These are phyloP conservation scores for Phytophthora quininea DNA, from an alignment of 352 stramenopile genomes.

Conservation along the genomic window DNA sequence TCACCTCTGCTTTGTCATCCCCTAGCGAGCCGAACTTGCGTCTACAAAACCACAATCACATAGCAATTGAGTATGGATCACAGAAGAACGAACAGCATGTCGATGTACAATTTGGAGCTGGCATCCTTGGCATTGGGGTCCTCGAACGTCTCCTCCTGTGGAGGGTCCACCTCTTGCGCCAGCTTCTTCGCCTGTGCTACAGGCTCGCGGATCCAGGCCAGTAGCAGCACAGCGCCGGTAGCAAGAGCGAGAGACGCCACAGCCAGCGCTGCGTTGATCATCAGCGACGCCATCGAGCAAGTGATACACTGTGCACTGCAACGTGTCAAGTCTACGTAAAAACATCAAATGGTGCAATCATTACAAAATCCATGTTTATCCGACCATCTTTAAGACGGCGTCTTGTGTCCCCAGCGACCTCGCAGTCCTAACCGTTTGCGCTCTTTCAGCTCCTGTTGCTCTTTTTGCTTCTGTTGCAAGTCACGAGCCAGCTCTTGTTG, in stretches of 20 bases:
- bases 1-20: slow-evolving; percentile 54
- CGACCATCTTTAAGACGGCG: too few species aligned
- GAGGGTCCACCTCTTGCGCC: slow-evolving; percentile 47
- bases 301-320: too few species aligned
- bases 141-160: slow-evolving; percentile 60
- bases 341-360: too few species aligned
- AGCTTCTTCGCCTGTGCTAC: slow-evolving; percentile 62
- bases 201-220: slow-evolving; percentile 65
- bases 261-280: slow-evolving; percentile 25
- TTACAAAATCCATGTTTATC: too few species aligned
- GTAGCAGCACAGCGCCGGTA: slow-evolving; percentile 35
- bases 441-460: slow-evolving; percentile 48
- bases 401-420: slow-evolving; percentile 12
- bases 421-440: slow-evolving; percentile 40
- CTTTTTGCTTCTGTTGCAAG: slow-evolving; percentile 36
- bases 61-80: background rate
- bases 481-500: slow-evolving; percentile 41
- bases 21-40: slow-evolving; percentile 64
- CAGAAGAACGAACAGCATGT: background rate
- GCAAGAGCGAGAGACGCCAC: slow-evolving; percentile 28
- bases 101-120: slow-evolving; percentile 41
- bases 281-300: background rate
- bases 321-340: too few species aligned
- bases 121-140: slow-evolving; percentile 51
- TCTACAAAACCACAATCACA: slow-evolving; percentile 26